phyloP scores from a whole-genome alignment of 2,329 filamentous ascomycete species.

The Simplicillium aogashimaense region DNA sequence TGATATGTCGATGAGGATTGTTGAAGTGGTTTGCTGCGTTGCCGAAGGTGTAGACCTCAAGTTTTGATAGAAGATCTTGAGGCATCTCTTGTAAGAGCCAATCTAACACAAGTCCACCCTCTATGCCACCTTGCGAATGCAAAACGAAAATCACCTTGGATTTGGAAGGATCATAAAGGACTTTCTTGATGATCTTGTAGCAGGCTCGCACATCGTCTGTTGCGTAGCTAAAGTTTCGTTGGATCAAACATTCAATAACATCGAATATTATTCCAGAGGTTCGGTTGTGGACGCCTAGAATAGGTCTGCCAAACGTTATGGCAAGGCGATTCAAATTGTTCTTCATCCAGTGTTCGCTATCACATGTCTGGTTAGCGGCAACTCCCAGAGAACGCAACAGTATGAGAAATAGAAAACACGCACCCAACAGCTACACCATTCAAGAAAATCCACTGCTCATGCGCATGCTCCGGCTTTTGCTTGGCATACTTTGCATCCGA shows the following conservation, averaged over 20 bases:
- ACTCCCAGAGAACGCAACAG: background rate
- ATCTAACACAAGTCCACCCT: slow-evolving; percentile 63
- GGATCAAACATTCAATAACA: slow-evolving; percentile 65
- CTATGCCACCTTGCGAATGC: slow-evolving; percentile 71
- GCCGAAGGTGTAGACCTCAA: slow-evolving; percentile 73
- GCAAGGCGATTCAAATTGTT: slow-evolving; percentile 62
- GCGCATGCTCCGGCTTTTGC: slow-evolving; percentile 35
- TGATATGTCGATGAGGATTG: slow-evolving; percentile 51
- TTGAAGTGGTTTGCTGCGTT: slow-evolving; percentile 76
- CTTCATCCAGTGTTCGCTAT: slow-evolving; percentile 55
- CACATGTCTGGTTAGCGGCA: slow-evolving; percentile 6
- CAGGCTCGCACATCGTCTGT: slow-evolving; percentile 58
- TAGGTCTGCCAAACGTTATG: slow-evolving; percentile 59
- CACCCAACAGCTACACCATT: slow-evolving; percentile 61
- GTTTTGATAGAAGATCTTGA: slow-evolving; percentile 52
- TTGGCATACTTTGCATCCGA: slow-evolving; percentile 44
- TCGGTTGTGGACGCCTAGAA: slow-evolving; percentile 66
- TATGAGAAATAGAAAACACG: slow-evolving; percentile 12
- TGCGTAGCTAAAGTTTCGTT: slow-evolving; percentile 64
- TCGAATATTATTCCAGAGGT: slow-evolving; percentile 70
- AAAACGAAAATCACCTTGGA: slow-evolving; percentile 64
- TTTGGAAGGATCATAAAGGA: slow-evolving; percentile 50
- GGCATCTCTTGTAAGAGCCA: slow-evolving; percentile 67
- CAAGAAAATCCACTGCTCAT: slow-evolving; percentile 72
- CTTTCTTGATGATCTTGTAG: slow-evolving; percentile 51